Base-by-base conservation (phyloP, 2,329 filamentous ascomycete species). In the Fusarium gaditjirri region DNA sequence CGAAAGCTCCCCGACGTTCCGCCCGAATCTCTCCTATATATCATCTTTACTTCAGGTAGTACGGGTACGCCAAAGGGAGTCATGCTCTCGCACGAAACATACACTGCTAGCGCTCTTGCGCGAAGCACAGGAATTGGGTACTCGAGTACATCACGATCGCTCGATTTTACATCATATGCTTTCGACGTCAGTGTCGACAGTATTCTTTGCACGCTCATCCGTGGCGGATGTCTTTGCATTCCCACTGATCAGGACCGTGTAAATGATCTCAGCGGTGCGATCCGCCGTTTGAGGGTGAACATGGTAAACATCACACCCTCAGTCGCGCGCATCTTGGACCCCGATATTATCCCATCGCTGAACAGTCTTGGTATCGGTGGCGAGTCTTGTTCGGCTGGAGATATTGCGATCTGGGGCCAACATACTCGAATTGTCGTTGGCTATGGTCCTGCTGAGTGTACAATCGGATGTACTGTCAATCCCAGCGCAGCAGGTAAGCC, bases 21-120 rank as follows among this genome's bases (percentile, higher is more conserved):
- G 6, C 71, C 84, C 5, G 77, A 78, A 9, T 78, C 81, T 2
- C 82, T 84, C 13, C 82, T 86, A 38, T 87, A 87, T 67, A 87
- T 91, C 73, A 90, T 91, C 75, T 91, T 91, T 76, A 91, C 89
- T 16, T 91, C 89, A 2, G 89, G 89, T 19, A 91, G 88, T 65
- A 91, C 90, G 0, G 89, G 90, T 11, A 86, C 85, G 65, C 90
- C 89, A 3, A 91, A 91, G 80, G 90, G 89, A 27, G 89, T 91
- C 8, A 83, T 90, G 49, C 81, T 86, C 62, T 83, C 83, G 4
- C 86, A 87, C 65, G 80, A 77, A 38, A 85, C 85, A 59, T 86
- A 84, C 64, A 83, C 83, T 35, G 85, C 84, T 50, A 84, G 84
- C 36, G 68, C 71, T 12, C 57, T 71, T 21, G 75, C 65, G 7